A percentile compares a stretch with the other conserved stretches of the same genome.
Conservation (phyloP, 148 eudicot species). For the Cornus florida region DNA sequence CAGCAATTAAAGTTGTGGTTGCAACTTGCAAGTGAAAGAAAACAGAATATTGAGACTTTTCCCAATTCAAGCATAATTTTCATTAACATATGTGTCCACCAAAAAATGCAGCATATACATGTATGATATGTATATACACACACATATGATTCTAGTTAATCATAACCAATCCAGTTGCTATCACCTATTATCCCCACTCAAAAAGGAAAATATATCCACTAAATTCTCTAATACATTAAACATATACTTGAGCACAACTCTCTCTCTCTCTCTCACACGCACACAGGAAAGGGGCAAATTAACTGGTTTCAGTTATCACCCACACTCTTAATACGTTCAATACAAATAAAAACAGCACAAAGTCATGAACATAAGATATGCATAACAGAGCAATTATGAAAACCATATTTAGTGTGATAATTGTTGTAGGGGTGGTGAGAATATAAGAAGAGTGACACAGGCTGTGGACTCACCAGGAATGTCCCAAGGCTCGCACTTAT, state of each 20-base stretch:
- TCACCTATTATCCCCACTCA: not conserved
- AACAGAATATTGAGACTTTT: not conserved
- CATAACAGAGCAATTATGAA: not conserved
- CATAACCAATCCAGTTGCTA: not conserved
- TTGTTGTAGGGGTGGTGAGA: not conserved
- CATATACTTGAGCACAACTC: too few relatives aligned
- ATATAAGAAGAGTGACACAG: too few relatives aligned
- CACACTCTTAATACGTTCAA: not conserved
- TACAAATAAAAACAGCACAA: not conserved
- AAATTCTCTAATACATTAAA: too few relatives aligned
- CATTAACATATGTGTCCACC: not conserved
- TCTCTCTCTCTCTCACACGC: not conserved
- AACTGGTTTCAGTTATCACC: too few relatives aligned
- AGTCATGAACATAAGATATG: not conserved
- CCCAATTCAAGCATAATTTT: not conserved
- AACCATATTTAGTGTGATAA: not conserved
- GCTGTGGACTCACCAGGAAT: slow-evolving; percentile 55
- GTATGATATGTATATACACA: not conserved
- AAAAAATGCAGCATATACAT: not conserved
- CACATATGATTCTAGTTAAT: not conserved
- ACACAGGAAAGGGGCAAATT: not conserved
- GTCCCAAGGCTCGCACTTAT: slow-evolving; percentile 95
- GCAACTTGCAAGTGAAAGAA: too few relatives aligned
- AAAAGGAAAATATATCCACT: not conserved
- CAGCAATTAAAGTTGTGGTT: too few relatives aligned